Evolutionary conservation across 805 yeast genomes (phyloP), one percentile per base, ranked within the genome.

Genomic region (Ogataea methanolica): DNA sequence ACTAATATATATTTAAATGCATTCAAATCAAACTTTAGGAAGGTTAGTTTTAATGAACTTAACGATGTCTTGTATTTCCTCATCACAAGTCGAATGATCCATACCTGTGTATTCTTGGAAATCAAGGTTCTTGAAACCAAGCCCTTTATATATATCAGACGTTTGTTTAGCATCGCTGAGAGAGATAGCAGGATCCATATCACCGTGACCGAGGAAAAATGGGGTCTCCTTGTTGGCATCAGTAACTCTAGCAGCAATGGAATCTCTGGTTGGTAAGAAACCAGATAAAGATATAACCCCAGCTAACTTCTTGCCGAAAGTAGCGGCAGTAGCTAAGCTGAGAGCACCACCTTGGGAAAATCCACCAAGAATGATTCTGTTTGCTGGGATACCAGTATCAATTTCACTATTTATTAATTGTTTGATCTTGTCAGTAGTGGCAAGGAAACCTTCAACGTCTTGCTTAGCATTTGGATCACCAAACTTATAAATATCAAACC

Each of bases 271-370:
- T 4, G 80, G 74, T 49, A 80, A 68, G 58, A 88, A 88, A 0
- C 97, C 97, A 1, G 96, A 86, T 42, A 92, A 68, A 0, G 82
- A 79, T 21, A 89, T 65, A 31, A 87, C 73, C 2, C 96, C 98
- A 8, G 87, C 98, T 19, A 91, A 70, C 59, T 85, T 85, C 47
- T 69, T 61, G 17, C 82, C 81, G 33, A 74, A 63, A 11, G 75
- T 65, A 0, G 83, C 71, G 21, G 79, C 72, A 15, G 84, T 62
- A 21, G 87, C 88, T 49, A 87, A 69, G 1, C 94, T 69, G 11
- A 92, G 51, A 1, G 96, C 90, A 42, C 89, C 95, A 46, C 99
- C 99, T 68, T 94, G 99, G 5, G 95, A 85, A 63, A 94, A 94
- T 0, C 99, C 99, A 34, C 98, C 98, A 48, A 94, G 71, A n/a